Evolutionary conservation across 176 grass and related monocot genomes (phyloP), one percentile per base, ranked within the genome.

Genomic region (Oryza officinalis): DNA sequence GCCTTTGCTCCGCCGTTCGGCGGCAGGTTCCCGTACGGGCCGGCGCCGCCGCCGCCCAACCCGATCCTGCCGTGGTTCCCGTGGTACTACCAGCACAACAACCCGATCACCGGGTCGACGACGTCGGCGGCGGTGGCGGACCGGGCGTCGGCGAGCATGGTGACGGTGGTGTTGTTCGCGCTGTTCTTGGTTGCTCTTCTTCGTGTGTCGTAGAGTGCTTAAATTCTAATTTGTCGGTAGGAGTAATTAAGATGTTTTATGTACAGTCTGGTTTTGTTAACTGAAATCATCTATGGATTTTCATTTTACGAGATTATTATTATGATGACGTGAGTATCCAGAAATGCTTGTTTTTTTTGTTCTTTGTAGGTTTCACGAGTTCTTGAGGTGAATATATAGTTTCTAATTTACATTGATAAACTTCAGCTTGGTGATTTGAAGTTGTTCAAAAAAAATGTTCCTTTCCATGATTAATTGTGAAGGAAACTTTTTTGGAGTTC

Each of bases 61-160:
- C 91, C 91, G 6, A 38, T 93, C 59, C 27, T 87, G 77, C 91
- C 91, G 8, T 90, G 88, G 84, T 93, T 69, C 87, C 91, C 91
- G 13, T 93, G 88, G 84, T 93, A 93, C 81, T 93, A 93, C 82
- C 78, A 82, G 82, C 88, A 74, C 68, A 50, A 43, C 61, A 90
- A 90, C 88, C 79, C 80, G 74, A 52, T 83, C 84, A 79, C 84
- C 0, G 83, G 45, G 28, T 50, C 90, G 13, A 68, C 86, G 10
- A 22, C 82, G 28, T 46, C 78, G 73, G 44, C 82, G 15, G 57
- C 60, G 74, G 72, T 61, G 27, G 9, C 8, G 38, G 12, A 32
- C 32, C 12, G 17, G 59, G 18, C 32, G 61, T 67, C 38, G 27
- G 49, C 12, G 28, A 4, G 52, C 79, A 79, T 77, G 37, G 61